A percentile compares a stretch with the other conserved stretches of the same genome.
These are phyloP conservation scores for Canariomyces notabilis DNA, from an alignment of 2,329 filamentous ascomycete genomes.

Conservation along the genomic window DNA sequence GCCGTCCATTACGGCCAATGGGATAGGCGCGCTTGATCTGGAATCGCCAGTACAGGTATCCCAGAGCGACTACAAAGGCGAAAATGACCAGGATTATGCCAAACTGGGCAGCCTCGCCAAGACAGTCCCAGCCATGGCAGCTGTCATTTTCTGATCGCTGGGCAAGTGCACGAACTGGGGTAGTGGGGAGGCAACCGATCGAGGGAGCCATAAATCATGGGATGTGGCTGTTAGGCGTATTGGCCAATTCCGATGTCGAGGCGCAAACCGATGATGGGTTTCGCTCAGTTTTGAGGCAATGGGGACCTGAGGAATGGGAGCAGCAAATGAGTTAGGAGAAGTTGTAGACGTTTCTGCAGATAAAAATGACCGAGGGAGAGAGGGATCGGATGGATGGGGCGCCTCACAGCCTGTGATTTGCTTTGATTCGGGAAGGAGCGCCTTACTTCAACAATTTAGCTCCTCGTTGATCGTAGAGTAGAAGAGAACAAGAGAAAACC, in stretches of 20 bases:
- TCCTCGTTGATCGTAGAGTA: too few species aligned
- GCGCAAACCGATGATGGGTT: not conserved
- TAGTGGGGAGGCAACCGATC: not conserved
- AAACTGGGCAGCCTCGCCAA: conserved; percentile 12
- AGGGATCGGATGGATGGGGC: too few species aligned
- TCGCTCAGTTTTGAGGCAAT: too few species aligned
- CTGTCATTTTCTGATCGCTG: not conserved
- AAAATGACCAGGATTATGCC: conserved; percentile 11
- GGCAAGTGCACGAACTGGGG: not conserved
- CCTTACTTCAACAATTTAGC: too few species aligned
- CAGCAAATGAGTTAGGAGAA: too few species aligned
- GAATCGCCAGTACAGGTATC: conserved; percentile 13
- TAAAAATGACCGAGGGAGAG: too few species aligned
- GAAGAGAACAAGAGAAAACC: too few species aligned
- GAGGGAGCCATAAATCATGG: not conserved
- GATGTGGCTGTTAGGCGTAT: not conserved
- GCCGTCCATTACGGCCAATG: not conserved
- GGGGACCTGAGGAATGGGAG: too few species aligned
- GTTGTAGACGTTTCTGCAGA: too few species aligned
- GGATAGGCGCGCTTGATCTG: conserved; percentile 1
- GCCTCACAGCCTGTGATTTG: too few species aligned
- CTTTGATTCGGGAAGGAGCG: too few species aligned
- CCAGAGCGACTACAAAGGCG: not conserved
- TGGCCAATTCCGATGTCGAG: not conserved
- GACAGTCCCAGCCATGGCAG: conserved; percentile 9